Evolutionary conservation across 2,329 filamentous ascomycete genomes (phyloP), one percentile per base, ranked within the genome.

Genomic region (Fusarium xylarioides): DNA sequence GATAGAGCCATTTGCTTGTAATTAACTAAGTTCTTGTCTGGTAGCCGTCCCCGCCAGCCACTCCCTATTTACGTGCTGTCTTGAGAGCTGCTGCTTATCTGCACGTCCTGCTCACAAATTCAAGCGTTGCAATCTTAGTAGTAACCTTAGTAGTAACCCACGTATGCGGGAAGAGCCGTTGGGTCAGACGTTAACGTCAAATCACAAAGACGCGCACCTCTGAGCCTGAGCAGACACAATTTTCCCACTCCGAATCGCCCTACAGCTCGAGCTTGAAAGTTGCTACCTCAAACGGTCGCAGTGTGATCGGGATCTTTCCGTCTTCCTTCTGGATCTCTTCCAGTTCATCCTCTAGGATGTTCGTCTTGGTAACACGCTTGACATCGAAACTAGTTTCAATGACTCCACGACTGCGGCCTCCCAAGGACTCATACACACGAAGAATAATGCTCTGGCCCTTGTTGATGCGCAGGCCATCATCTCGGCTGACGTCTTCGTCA

Each of bases 381-480:
- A 98, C 90, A 32, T 90, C 85, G 81, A 95, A 88, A 14, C 83
- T 87, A 54, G 92, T 92, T 49, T 86, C 83, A 77, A 98, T 90
- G 2, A 86, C 89, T 5, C 92, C 95, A 70, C 91, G 90, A 70
- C 90, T 91, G 77, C 90, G 92, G 0, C 96, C 96, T 50, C 96
- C 96, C 46, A 98, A 84, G 68, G 92, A 92, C 80, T 99, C 96
- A 79, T 97, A 99, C 26, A 98, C 86, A 4, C 96, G 88, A 66
- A 98, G 74, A 67, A 99, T 91, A 52, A 98, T 88, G 80, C 93
- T 97, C 81, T 89, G 89, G 1, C 94, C 95, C 75, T 90, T 88
- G 64, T 93, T 90, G 73, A 85, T 85, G 7, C 89, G 88, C 37
- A 95, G 83, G 40, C 89, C 88, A 28, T 89, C 88, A 7, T 86